Conservation (phyloP, 371 early-diverging fungal species). For the Lichtheimia ornata region DNA sequence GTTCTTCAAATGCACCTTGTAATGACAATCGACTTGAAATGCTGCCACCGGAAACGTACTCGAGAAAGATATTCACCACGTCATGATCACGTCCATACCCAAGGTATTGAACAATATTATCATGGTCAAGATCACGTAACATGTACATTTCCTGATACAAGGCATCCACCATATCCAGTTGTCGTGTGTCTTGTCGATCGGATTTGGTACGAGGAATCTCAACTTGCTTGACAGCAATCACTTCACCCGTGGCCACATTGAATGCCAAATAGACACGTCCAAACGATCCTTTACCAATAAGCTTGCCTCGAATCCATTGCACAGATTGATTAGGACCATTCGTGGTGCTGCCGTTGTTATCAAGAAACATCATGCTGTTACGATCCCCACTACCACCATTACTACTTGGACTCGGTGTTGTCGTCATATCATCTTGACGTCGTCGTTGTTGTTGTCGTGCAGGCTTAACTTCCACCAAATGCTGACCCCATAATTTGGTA, state of each 20-base stretch:
- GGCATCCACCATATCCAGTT: constrained; percentile 49
- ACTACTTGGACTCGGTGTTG: not conserved
- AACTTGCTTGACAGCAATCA: constrained; percentile 98
- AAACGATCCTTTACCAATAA: constrained; percentile 97
- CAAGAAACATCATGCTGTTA: constrained; percentile 9
- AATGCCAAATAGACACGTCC: constrained; percentile 94
- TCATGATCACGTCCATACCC: constrained; percentile 69
- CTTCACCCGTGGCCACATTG: constrained; percentile 79
- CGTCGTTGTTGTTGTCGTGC: not conserved
- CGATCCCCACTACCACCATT: constrained; percentile 6
- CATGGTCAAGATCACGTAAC: constrained; percentile 81
- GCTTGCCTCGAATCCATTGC: constrained; percentile 83
- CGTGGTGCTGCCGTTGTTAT: not conserved
- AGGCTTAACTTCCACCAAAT: constrained; percentile 19
- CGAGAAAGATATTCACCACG: constrained; percentile 85
- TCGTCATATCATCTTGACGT: no score
- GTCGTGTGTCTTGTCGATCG: constrained; percentile 6
- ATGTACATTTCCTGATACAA: constrained; percentile 85
- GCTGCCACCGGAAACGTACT: constrained; percentile 89
- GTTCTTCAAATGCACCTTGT: constrained; percentile 76
- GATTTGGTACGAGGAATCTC: constrained; percentile 53
- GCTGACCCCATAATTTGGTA: constrained; percentile 55
- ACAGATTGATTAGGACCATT: not conserved
- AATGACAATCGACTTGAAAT: constrained; percentile 68
- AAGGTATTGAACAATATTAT: constrained; percentile 82